Conservation (phyloP, 768 basidiomycete species). For the Clitopilus passeckerianus region DNA sequence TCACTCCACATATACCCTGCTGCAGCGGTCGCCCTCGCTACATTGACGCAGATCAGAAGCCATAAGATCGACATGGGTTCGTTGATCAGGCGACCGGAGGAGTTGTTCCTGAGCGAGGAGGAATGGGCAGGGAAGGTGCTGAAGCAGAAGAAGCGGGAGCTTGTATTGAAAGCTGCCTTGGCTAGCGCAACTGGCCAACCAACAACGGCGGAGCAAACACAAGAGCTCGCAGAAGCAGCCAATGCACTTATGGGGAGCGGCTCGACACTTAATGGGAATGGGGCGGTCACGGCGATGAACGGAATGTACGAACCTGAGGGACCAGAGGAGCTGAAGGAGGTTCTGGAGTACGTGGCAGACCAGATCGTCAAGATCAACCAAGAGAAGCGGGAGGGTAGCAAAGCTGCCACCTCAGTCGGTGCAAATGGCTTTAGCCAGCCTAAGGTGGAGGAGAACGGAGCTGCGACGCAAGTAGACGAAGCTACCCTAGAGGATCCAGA, state of each 20-base stretch:
- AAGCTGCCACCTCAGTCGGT: background rate
- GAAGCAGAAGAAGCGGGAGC: slow-evolving; percentile 23
- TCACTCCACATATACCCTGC: slow-evolving; percentile 39
- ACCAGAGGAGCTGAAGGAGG: slow-evolving; percentile 46
- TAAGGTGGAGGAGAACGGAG: background rate
- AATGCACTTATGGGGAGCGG: background rate
- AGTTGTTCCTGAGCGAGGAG: slow-evolving; percentile 44
- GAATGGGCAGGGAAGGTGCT: slow-evolving; percentile 46
- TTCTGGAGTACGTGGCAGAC: slow-evolving; percentile 53
- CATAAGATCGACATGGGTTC: slow-evolving; percentile 53
- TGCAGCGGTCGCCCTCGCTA: slow-evolving; percentile 32
- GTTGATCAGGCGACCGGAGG: slow-evolving; percentile 40
- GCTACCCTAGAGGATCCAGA: slow-evolving; percentile 28
- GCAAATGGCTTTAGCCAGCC: background rate
- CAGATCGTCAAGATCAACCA: slow-evolving; percentile 42
- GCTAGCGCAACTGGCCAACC: background rate
- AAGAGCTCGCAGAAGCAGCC: background rate
- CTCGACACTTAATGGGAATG: background rate
- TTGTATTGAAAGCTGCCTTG: slow-evolving; percentile 9
- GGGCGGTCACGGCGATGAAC: slow-evolving; percentile 1
- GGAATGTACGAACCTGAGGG: slow-evolving; percentile 31
- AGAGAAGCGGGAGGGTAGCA: slow-evolving; percentile 11
- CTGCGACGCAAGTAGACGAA: slow-evolving; percentile 1
- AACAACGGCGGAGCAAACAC: background rate
- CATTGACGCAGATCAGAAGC: slow-evolving; percentile 33